Percentiles rank a stretch among this genome's conserved stretches.
phyloP scores from a whole-genome alignment of 2,329 filamentous ascomycete species.

The Penicillium sp. region DNA sequence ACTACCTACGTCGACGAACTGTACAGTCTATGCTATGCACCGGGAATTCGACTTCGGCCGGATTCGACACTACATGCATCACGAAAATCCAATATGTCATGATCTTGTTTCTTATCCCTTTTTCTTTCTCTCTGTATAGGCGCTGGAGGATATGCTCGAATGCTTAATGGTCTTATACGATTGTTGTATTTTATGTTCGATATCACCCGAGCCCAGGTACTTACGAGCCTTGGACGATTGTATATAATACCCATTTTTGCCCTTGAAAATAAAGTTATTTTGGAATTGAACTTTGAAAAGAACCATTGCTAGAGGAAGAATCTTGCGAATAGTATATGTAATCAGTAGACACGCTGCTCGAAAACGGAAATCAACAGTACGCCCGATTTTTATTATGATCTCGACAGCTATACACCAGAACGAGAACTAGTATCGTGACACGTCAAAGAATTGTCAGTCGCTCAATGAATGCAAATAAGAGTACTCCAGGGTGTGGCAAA shows the following conservation, averaged over 20 bases:
- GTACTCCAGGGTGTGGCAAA: background rate
- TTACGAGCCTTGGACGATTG: no score
- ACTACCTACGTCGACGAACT: slow-evolving; percentile 54
- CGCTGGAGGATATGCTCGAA: background rate
- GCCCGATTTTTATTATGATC: background rate
- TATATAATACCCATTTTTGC: no score
- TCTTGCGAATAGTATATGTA: no score
- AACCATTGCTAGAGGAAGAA: no score
- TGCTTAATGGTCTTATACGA: no score
- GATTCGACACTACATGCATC: slow-evolving; percentile 22
- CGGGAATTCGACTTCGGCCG: slow-evolving; percentile 32
- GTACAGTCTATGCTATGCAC: slow-evolving; percentile 42
- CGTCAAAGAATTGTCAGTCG: slow-evolving; percentile 9
- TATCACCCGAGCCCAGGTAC: no score
- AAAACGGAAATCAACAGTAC: background rate
- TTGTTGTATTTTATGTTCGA: no score
- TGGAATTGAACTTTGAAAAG: no score
- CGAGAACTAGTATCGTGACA: slow-evolving; percentile 6
- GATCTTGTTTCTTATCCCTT: background rate
- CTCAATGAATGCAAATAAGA: slow-evolving; percentile 9
- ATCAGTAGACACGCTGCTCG: no score
- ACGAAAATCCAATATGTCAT: slow-evolving; percentile 6
- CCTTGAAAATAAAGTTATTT: no score
- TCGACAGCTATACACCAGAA: background rate
- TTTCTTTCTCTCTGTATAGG: background rate